These are phyloP conservation scores for Penicillium malachiteum DNA, from an alignment of 495 filamentous ascomycete species.

Conservation along the genomic window DNA sequence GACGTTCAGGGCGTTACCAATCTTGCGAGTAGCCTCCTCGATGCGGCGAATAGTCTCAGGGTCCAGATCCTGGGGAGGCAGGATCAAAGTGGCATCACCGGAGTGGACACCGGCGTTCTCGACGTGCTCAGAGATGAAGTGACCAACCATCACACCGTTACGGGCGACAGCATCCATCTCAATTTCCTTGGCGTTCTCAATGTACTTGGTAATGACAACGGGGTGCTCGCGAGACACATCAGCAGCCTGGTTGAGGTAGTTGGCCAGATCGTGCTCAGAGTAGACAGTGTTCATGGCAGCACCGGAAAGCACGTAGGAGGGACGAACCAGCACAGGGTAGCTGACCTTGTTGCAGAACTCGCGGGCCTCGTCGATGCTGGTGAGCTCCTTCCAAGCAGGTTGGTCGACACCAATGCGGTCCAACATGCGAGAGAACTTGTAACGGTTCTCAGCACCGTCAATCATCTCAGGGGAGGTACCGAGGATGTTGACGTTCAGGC, in stretches of 20 bases:
- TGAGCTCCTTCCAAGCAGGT: conserved; percentile 95
- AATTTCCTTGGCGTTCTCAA: conserved; percentile 95
- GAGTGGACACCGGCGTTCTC: conserved; percentile 98
- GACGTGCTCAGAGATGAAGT: conserved; percentile 95
- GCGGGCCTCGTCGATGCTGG: conserved; percentile 82
- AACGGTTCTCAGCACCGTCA: conserved; percentile 93
- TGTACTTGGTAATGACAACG: conserved; percentile 99
- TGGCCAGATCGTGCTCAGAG: conserved; percentile 84
- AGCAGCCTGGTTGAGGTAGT: conserved; percentile 84
- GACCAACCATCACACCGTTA: conserved; percentile 82
- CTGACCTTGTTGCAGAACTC: conserved; percentile 83
- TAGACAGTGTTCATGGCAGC: conserved; percentile 99
- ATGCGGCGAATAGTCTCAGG: conserved; percentile 85
- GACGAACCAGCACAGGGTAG: conserved; percentile 92
- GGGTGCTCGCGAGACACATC: conserved; percentile 95
- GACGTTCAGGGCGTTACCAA: conserved; percentile 90
- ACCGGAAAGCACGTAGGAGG: conserved; percentile 96
- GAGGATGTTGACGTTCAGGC: conserved; percentile 85
- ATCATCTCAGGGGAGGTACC: conserved; percentile 99
- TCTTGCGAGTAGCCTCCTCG: conserved; percentile 92
- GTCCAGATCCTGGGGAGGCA: conserved; percentile 95
- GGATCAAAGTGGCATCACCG: conserved; percentile 91
- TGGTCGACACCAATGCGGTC: conserved; percentile 95
- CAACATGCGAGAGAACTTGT: conserved; percentile 97
- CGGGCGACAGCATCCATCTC: conserved; percentile 94